Evolutionary conservation across 1,284 basidiomycete species (phyloP).

Genomic region (Fistulinella staudtii): DNA sequence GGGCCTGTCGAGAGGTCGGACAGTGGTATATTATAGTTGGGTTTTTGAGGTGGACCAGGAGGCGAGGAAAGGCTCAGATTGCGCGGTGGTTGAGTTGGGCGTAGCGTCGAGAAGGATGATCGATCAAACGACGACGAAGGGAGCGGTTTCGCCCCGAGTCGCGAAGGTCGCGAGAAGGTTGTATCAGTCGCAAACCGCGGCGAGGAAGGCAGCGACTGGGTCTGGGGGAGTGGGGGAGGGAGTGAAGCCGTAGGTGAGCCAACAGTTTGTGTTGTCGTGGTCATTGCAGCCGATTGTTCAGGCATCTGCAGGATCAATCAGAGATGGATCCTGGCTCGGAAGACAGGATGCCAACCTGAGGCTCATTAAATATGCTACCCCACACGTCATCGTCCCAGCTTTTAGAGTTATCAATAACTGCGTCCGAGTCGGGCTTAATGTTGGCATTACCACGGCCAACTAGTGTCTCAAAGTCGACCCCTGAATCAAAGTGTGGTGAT

Average conservation of each 20-base stretch:
- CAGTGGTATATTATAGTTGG: slow-evolving; percentile 53
- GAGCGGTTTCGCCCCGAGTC: slow-evolving; percentile 38
- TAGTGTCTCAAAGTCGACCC: slow-evolving; percentile 71
- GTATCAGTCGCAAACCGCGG: slow-evolving; percentile 31
- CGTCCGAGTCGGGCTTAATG: slow-evolving; percentile 48
- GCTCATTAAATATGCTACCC: slow-evolving; percentile 63
- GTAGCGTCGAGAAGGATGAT: slow-evolving; percentile 28
- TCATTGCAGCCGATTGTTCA: slow-evolving; percentile 13
- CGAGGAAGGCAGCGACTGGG: slow-evolving; percentile 41
- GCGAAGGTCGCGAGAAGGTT: slow-evolving; percentile 32
- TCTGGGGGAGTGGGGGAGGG: slow-evolving; percentile 23
- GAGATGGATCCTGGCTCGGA: neutral
- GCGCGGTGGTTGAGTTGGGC: slow-evolving; percentile 17
- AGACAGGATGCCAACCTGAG: slow-evolving; percentile 18
- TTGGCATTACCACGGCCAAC: slow-evolving; percentile 53
- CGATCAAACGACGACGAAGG: slow-evolving; percentile 37
- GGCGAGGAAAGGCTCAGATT: slow-evolving; percentile 17
- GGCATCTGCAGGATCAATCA: slow-evolving; percentile 18
- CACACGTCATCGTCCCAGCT: slow-evolving; percentile 77
- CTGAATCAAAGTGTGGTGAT: slow-evolving; percentile 32
- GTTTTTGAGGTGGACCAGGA: slow-evolving; percentile 32
- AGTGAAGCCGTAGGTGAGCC: slow-evolving; percentile 16
- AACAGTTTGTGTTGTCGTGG: slow-evolving; percentile 10
- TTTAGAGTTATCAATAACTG: slow-evolving; percentile 37
- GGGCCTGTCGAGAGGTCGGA: slow-evolving; percentile 20